Percentiles rank a stretch among this genome's conserved stretches.
Conservation (phyloP, 2,329 filamentous ascomycete species). For the Colletotrichum sidae region DNA sequence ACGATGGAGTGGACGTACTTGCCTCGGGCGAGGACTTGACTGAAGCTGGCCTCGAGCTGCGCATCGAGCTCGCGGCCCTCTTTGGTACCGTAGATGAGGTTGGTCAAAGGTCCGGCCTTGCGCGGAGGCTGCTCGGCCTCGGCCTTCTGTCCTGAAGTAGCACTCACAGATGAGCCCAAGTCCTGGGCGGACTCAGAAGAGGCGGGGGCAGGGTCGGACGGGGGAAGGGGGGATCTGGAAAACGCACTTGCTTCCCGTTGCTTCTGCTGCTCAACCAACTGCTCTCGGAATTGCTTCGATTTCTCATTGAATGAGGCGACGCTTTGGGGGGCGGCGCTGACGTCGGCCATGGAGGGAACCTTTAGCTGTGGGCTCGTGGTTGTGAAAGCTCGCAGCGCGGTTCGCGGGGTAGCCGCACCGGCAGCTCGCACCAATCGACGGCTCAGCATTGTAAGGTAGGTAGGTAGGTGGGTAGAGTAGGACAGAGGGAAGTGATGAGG, state of each 20-base stretch:
- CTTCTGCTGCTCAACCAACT: slow-evolving; percentile 80
- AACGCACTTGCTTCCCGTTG: slow-evolving; percentile 87
- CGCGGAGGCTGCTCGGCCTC: slow-evolving; percentile 70
- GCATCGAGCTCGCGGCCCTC: slow-evolving; percentile 94
- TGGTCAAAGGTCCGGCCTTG: slow-evolving; percentile 80
- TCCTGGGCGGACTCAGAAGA: slow-evolving; percentile 56
- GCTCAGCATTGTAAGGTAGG: slow-evolving; percentile 59
- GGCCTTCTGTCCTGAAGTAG: slow-evolving; percentile 66
- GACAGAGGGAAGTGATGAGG: slow-evolving; percentile 1
- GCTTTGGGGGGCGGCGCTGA: slow-evolving; percentile 73
- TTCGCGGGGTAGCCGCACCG: slow-evolving; percentile 57
- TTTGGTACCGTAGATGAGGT: slow-evolving; percentile 95
- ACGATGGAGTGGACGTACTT: slow-evolving; percentile 99
- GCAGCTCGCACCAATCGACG: slow-evolving; percentile 62
- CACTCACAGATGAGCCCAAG: slow-evolving; percentile 74
- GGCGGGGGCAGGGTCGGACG: slow-evolving; percentile 51
- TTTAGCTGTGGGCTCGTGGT: slow-evolving; percentile 61
- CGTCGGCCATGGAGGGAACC: slow-evolving; percentile 86
- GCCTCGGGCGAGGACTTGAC: slow-evolving; percentile 90
- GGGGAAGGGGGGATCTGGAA: slow-evolving; percentile 44
- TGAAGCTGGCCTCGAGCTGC: slow-evolving; percentile 96
- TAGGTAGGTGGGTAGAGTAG: slow-evolving; percentile 8
- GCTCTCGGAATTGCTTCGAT: slow-evolving; percentile 88
- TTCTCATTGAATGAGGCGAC: slow-evolving; percentile 82
- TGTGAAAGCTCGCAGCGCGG: slow-evolving; percentile 67